Percentiles rank a stretch among this genome's conserved stretches.
phyloP scores from a whole-genome alignment of 371 early-diverging fungal species.

The Mucor racemosus region DNA sequence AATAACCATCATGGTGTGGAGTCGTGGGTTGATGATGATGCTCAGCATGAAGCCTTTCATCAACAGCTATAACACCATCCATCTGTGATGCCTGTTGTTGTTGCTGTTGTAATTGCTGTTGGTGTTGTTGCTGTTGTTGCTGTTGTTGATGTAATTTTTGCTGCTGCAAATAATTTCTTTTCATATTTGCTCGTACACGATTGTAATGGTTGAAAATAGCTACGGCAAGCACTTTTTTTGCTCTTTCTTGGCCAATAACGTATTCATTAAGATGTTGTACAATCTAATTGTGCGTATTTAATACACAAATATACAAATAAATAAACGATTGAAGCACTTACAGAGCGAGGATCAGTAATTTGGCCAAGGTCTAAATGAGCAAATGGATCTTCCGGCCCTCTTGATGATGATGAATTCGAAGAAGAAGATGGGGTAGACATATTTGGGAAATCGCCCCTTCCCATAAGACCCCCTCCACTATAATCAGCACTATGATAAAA shows the following conservation, averaged over 20 bases:
- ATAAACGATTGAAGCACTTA: slow-evolving; percentile 3
- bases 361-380: slow-evolving; percentile 25
- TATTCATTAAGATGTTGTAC: slow-evolving; percentile 82
- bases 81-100: slow-evolving; percentile 7
- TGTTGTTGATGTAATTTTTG: slow-evolving; percentile 18
- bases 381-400: slow-evolving; percentile 20
- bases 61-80: not conserved
- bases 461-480: slow-evolving; percentile 29
- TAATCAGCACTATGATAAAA: slow-evolving; percentile 30
- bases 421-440: slow-evolving; percentile 4
- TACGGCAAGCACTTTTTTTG: slow-evolving; percentile 83
- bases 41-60: slow-evolving; percentile 27
- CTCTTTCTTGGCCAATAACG: slow-evolving; percentile 87
- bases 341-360: slow-evolving; percentile 28
- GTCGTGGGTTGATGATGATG: slow-evolving; percentile 32
- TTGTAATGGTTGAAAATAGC: slow-evolving; percentile 90
- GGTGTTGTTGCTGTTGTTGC: slow-evolving; percentile 9
- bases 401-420: not conserved
- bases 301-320: not conserved
- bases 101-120: slow-evolving; percentile 23
- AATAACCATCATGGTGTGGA: slow-evolving; percentile 28
- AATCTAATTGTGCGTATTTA: slow-evolving; percentile 59
- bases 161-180: slow-evolving; percentile 10
- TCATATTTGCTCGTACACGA: slow-evolving; percentile 75
- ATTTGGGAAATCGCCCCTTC: slow-evolving; percentile 18